Evolutionary conservation across 1,284 basidiomycete genomes (phyloP).

Genomic region (Ustilago sp.): DNA sequence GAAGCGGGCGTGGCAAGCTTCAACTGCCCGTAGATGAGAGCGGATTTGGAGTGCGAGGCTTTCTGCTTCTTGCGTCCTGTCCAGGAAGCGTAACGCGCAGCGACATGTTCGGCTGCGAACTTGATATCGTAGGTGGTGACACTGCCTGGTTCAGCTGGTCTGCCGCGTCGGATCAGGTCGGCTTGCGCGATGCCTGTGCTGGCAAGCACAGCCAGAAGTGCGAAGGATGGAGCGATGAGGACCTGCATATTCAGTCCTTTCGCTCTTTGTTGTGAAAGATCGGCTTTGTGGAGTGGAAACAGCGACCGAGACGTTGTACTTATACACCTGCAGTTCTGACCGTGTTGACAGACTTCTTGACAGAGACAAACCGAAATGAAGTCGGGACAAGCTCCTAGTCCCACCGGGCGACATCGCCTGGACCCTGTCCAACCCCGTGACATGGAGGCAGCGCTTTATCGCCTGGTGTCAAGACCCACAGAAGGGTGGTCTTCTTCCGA

Average conservation of each 20-base stretch:
- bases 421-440: background rate
- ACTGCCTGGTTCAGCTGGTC: background rate
- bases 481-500: background rate
- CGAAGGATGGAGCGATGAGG: background rate
- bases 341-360: background rate
- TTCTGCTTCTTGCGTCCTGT: constrained; percentile 7
- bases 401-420: background rate
- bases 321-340: background rate
- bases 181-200: background rate
- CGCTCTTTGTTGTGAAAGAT: background rate
- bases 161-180: background rate
- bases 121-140: constrained; percentile 23
- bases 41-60: background rate
- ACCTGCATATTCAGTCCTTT: background rate
- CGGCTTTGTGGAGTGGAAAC: background rate
- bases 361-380: background rate
- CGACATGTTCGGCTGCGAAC: constrained; percentile 16
- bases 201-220: background rate
- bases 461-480: background rate
- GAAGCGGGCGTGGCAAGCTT: constrained; percentile 1
- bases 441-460: too few species aligned
- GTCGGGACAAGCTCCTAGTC: background rate
- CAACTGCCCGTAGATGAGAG: constrained; percentile 8
- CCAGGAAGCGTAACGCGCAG: constrained; percentile 25
- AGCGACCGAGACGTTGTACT: background rate